Base-by-base conservation (phyloP, 192 early-diverging fungal genomes). In the Gigaspora rosea region DNA sequence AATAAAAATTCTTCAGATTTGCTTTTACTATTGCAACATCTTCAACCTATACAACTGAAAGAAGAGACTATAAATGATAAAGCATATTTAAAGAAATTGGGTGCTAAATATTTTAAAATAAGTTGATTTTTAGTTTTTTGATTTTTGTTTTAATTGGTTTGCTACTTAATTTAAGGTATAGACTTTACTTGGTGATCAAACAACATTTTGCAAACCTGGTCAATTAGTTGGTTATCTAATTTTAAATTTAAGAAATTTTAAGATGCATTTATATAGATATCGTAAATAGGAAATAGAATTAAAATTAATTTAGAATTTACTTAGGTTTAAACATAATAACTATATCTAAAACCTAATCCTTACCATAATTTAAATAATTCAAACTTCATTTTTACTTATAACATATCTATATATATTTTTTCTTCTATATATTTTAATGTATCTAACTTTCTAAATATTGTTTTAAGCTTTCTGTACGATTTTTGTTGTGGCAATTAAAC, bases 151-250 rank as follows among this genome's bases (percentile, higher is more conserved):
- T 10, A 36, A 32, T 79, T 66, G 35, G 56, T 56, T 56, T 16
- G 64, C 73, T 15, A 62, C 69, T 33, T 16, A 1, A 49, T 48
- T 50, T n/a, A 3, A 20, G 36, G 64, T 84, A 11, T 82, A 94
- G 84, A 95, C 94, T 0, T 83, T 88, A 71, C 84, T 96, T n/a
- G 97, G 97, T 35, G 97, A 96, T 15, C 92, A 99, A 81, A 90
- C 93, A 7, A 99, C 97, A 1, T 99, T 94, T 80, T 96, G 98
- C 82, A 96, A 96, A 0, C 97, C 96, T 8, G 96, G 96, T 0
- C 97, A 99, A 85, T 87, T 99, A 49, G 94, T 99, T 20, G 94
- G 90, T 18, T 99, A 99, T 79, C 97, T 96, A 6, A 95, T 94
- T 64, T 36, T 98, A 18, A 86, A 95, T 81, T 82, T 99, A 47